Evolutionary conservation across 2,329 filamentous ascomycete genomes (phyloP), one percentile per base, ranked within the genome.

Genomic region (Macrophomina pseudophaseolina): DNA sequence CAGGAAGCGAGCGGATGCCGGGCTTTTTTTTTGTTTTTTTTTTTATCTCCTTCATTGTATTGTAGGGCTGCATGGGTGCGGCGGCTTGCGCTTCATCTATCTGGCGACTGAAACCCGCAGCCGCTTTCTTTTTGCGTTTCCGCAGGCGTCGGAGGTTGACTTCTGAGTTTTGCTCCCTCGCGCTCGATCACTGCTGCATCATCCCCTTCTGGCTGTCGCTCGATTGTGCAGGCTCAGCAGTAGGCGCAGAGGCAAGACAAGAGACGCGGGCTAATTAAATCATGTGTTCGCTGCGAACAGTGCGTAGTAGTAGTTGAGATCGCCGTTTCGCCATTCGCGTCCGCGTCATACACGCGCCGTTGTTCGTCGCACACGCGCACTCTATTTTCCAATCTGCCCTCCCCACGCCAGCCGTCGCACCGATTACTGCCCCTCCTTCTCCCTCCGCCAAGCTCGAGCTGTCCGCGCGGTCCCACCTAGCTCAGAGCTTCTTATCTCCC

Each of bases 21-120:
- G 38, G 54, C 23, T 23, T 23, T 23, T 23, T 23, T 23, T 23
- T 23, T 23, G 2, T 23, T 23, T 23, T 23, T 23, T 23, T 23
- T 23, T 23, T 23, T 23, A 23, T 23, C 23, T 23, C 23, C 23
- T 23, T 23, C 23, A 23, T 23, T 23, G 23, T 23, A 3, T 2
- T 12, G 56, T 46, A 59, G 56, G 56, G 56, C 56, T 59, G 56
- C 56, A 59, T 59, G 56, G 28, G 28, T 48, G 16, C 40, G 56
- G 40, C 40, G 14, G 56, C 56, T 33, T 46, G 56, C 35, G 56
- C 56, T 32, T 33, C 28, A 33, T 59, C 40, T 30, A 54, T 23
- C 52, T 23, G n/a, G 12, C 51, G 32, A 33, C 30, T 30, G 30
- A 35, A 53, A 33, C 14, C 51, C 51, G 33, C 51, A 11, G 16